Base-by-base conservation (phyloP, 78 protist genomes). In the Mantamonas sphyraenae region DNA sequence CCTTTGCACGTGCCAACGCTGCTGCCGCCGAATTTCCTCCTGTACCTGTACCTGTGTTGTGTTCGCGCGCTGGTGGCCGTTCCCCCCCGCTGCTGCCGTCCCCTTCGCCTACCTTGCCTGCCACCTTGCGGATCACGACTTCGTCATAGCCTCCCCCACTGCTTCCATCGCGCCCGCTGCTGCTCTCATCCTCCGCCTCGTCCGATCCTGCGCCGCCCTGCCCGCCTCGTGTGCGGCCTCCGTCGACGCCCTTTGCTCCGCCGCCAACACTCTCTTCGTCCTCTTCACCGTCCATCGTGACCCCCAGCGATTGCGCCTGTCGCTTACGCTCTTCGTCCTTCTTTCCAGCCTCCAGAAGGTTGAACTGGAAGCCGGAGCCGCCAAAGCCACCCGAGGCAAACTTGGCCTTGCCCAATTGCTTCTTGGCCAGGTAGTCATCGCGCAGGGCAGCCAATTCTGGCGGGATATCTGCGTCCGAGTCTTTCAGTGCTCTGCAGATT, bases 351-450 rank as follows among this genome's bases (percentile, higher is more conserved):
- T 74, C 79, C 7, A 60, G 64, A 31, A 80, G 82, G 61, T 59
- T 73, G 47, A 86, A 90, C 53, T 79, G 79, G 80, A 80, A 88
- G 35, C 92, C 89, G 30, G 74, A 53, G 39, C 95, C 91, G 16
- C 81, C 73, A 60, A 59, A 82, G 38, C 92, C 83, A 4, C 78
- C 40, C 8, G 74, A 42, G n/a, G 80, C 73, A 8, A 57, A 12
- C 17, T 64, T 71, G 55, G 66, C 73, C 16, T 50, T 73, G 22
- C 92, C 85, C 35, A 60, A 74, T 50, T 57, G 4, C 50, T 28
- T 9, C 79, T 72, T 45, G 51, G 2, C 59, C 20, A 42, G 33
- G 51, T 55, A 72, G 17, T 19, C 24, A 5, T 43, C 64, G 28
- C 51, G 43, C 16, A 88, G 57, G 50, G 38, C 72, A 28, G n/a